Evolutionary conservation across 2,329 filamentous ascomycete species (phyloP), one percentile per base, ranked within the genome.

Genomic region (Penicillium sclerotigenum): DNA sequence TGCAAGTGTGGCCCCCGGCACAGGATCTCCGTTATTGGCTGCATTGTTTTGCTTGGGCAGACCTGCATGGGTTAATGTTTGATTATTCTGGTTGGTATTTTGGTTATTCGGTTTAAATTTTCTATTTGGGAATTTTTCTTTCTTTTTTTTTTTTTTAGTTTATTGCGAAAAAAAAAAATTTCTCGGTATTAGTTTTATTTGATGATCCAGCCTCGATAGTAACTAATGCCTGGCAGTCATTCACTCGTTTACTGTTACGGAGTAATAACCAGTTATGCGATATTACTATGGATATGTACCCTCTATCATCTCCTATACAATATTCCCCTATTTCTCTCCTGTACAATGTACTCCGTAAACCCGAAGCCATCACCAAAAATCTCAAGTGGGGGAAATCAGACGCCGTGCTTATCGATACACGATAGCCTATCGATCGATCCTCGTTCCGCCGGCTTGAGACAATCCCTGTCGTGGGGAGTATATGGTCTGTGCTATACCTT

Each of bases 21-120:
- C 46, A 33, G 16, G 20, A 18, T 51, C 33, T 50, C 49, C 47
- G 38, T 51, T 48, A 64, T 63, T 62, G 68, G 59, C 93, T 93
- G 80, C 91, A 89, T 81, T 88, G 90, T 88, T 96, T 96, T 47
- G 83, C 91, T 65, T 63, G 62, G 62, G 62, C 62, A 64, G 56
- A 59, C 60, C 48, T 64, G 62, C 62, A 61, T 57, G 16, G 33
- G 43, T 42, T 43, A 43, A 47, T 52, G 47, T 55, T 55, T 51
- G 52, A 46, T 40, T 51, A 42, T 54, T 52, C 47, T 37, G 37
- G 36, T 31, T 24, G 22, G 46, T 34, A 37, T 37, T 49, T 41
- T 40, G 34, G 29, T 40, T 29, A 24, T 46, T 46, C 20, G 14
- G 18, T 29, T 24, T 11, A 1, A 24, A 31, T 33, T 46, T 46